phyloP scores from a whole-genome alignment of 2,329 filamentous ascomycete species.

The Pyricularia grisea region DNA sequence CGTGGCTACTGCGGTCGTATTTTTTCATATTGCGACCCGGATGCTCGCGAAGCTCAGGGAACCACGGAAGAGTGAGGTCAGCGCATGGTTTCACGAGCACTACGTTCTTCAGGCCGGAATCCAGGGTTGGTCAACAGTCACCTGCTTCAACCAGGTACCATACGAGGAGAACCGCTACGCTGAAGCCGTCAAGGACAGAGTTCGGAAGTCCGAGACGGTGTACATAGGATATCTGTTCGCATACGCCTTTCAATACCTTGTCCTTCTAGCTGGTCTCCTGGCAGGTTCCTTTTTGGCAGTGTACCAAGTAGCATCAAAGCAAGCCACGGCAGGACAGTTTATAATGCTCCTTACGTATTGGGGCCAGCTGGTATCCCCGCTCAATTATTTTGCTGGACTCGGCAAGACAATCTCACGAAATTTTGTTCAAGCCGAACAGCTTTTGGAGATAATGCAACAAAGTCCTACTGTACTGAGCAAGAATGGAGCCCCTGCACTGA shows the following conservation, averaged over 20 bases:
- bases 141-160: slow-evolving; percentile 48
- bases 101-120: slow-evolving; percentile 46
- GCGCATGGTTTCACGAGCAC: slow-evolving; percentile 45
- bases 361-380: slow-evolving; percentile 60
- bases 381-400: slow-evolving; percentile 57
- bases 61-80: slow-evolving; percentile 39
- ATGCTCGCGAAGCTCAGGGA: slow-evolving; percentile 41
- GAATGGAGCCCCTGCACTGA: slow-evolving; percentile 37
- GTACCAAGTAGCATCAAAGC: slow-evolving; percentile 55
- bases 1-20: slow-evolving; percentile 45
- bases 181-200: slow-evolving; percentile 33
- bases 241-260: slow-evolving; percentile 47
- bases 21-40: slow-evolving; percentile 42
- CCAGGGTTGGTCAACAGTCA: slow-evolving; percentile 49
- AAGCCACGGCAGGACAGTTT: slow-evolving; percentile 56
- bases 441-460: slow-evolving; percentile 48
- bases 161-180: slow-evolving; percentile 47
- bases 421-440: slow-evolving; percentile 47
- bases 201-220: slow-evolving; percentile 26
- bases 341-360: slow-evolving; percentile 66
- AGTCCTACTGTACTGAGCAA: slow-evolving; percentile 46
- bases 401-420: slow-evolving; percentile 47
- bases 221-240: slow-evolving; percentile 38
- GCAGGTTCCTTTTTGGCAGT: slow-evolving; percentile 51
- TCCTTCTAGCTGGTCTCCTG: slow-evolving; percentile 60